Conservation (phyloP, 768 basidiomycete species). For the Steccherinum ochraceum region DNA sequence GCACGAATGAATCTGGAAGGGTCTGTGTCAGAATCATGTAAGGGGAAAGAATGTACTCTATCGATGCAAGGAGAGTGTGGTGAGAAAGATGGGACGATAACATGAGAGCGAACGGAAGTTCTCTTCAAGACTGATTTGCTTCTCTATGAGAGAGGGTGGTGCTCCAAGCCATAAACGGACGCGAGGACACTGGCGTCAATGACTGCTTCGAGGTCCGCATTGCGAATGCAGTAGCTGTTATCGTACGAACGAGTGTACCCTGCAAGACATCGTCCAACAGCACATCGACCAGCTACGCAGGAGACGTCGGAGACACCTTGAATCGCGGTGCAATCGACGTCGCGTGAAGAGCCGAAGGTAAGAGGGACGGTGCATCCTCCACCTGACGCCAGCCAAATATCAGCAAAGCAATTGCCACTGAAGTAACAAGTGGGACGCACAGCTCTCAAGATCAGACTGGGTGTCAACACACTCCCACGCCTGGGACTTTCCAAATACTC, state of each 20-base stretch:
- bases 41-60: no score
- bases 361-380: conserved; percentile 35
- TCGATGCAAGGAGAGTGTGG: no score
- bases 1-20: no score
- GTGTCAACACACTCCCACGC: conserved; percentile 48
- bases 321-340: conserved; percentile 13
- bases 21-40: no score
- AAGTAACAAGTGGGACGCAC: conserved; percentile 26
- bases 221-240: conserved; percentile 12
- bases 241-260: conserved; percentile 15
- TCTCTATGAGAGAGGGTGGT: conserved; percentile 15
- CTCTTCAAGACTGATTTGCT: no score
- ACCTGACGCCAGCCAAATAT: conserved; percentile 18
- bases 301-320: conserved; percentile 7
- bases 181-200: conserved; percentile 6
- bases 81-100: no score
- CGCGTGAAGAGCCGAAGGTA: conserved; percentile 19
- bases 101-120: no score
- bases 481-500: conserved; percentile 31
- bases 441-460: conserved; percentile 43
- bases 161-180: conserved; percentile 16
- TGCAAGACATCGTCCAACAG: conserved; percentile 2
- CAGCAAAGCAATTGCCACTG: neutral
- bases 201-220: neutral
- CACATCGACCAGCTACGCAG: conserved; percentile 9